phyloP scores from a whole-genome alignment of 78 protist genomes.

The Pigoraptor vietnamica region DNA sequence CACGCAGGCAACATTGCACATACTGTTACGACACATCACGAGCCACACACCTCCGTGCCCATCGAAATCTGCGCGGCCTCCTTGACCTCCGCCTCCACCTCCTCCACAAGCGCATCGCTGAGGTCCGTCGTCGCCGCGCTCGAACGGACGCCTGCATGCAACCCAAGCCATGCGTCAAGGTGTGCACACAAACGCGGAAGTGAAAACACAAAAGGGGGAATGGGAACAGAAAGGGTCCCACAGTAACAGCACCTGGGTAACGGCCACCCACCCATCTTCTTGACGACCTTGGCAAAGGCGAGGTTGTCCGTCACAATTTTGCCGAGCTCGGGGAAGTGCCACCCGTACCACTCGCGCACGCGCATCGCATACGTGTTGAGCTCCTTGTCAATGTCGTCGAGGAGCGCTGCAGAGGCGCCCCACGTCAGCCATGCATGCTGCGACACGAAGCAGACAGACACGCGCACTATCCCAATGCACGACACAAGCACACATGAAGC shows the following conservation, averaged over 20 bases:
- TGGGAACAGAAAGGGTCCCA: background rate
- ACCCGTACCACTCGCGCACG: constrained; percentile 98
- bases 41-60: constrained; percentile 35
- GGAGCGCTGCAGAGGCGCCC: constrained; percentile 47
- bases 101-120: constrained; percentile 75
- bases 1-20: background rate
- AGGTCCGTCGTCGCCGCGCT: constrained; percentile 54
- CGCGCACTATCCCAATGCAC: background rate
- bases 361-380: constrained; percentile 97
- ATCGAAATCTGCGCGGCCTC: constrained; percentile 49
- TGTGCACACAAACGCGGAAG: background rate
- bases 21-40: too few species aligned
- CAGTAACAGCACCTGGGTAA: background rate
- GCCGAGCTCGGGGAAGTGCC: constrained; percentile 98
- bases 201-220: background rate
- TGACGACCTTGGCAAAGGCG: constrained; percentile 63
- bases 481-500: background rate
- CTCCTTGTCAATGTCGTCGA: constrained; percentile 97
- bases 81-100: constrained; percentile 49
- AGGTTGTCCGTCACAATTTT: constrained; percentile 81
- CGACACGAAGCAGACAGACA: background rate
- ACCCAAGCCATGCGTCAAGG: background rate
- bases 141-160: constrained; percentile 18
- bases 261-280: constrained; percentile 51
- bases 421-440: background rate